These are phyloP conservation scores for Diaporthe sp. DNA, from an alignment of 2,329 filamentous ascomycete species.

Conservation along the genomic window DNA sequence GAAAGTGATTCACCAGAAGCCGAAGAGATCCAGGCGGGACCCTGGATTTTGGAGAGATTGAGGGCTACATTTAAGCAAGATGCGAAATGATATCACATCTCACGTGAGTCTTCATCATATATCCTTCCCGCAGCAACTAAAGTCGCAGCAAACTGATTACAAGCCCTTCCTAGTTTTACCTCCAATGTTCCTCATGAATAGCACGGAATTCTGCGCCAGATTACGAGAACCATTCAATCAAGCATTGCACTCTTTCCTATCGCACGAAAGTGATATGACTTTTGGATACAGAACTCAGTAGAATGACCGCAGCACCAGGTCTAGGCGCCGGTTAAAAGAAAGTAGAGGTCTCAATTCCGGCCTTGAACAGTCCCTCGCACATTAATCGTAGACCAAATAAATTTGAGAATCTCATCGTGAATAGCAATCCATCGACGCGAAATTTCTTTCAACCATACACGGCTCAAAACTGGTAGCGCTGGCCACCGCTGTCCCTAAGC, in stretches of 20 bases:
- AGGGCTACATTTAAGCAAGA: slow-evolving; percentile 16
- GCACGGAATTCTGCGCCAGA: not conserved
- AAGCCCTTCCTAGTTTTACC: no score
- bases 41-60: slow-evolving; percentile 27
- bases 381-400: not conserved
- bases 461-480: not conserved
- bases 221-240: no score
- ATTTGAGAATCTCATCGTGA: not conserved
- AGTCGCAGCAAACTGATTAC: not conserved
- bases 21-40: slow-evolving; percentile 20
- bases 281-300: no score
- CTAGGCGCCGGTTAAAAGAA: not conserved
- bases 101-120: no score
- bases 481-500: no score
- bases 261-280: no score
- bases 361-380: not conserved
- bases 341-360: not conserved
- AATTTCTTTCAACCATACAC: not conserved
- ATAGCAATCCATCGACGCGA: no score
- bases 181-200: not conserved
- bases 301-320: not conserved
- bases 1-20: not conserved
- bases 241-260: no score
- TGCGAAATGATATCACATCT: not conserved
- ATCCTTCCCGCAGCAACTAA: not conserved